These are phyloP conservation scores for Talaromyces sp. DNA, from an alignment of 2,329 filamentous ascomycete genomes.

Conservation along the genomic window DNA sequence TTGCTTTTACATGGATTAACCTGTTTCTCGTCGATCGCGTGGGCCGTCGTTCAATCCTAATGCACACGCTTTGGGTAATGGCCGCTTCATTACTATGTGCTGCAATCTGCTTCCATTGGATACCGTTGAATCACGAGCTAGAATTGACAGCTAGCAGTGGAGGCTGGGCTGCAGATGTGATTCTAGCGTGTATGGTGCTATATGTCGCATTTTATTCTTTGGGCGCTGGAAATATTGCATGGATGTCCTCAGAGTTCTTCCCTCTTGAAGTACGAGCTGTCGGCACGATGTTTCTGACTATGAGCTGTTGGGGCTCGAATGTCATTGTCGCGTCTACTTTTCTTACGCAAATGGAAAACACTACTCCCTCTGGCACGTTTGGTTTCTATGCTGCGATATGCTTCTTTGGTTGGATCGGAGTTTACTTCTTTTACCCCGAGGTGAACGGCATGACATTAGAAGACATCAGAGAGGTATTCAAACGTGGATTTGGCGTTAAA, in stretches of 20 bases:
- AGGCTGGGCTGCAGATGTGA: constrained; percentile 39
- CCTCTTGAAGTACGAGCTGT: constrained; percentile 52
- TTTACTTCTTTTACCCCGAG: constrained; percentile 11
- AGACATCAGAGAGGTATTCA: constrained; percentile 12
- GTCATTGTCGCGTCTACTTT: constrained; percentile 14
- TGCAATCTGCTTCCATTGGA: constrained; percentile 50
- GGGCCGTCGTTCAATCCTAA: constrained; percentile 46
- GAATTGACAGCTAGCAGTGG: constrained; percentile 38
- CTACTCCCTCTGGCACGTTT: constrained; percentile 13
- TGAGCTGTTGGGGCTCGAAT: constrained; percentile 35
- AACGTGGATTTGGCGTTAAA: constrained; percentile 7
- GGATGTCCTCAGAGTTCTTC: constrained; percentile 52
- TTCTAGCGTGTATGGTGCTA: constrained; percentile 48
- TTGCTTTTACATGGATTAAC: constrained; percentile 53
- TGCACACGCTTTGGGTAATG: constrained; percentile 50
- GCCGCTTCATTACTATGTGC: constrained; percentile 41
- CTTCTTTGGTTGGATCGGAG: constrained; percentile 10
- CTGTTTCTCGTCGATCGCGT: constrained; percentile 41
- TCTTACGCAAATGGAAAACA: constrained; percentile 10
- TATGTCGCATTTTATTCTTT: constrained; percentile 50
- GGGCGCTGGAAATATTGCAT: constrained; percentile 52
- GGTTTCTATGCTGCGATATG: constrained; percentile 12
- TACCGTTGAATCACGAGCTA: constrained; percentile 49
- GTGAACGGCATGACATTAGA: constrained; percentile 13
- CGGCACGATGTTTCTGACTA: constrained; percentile 52